A percentile compares a stretch with the other conserved stretches of the same genome.
Conservation (phyloP, 352 stramenopile species). For the Phytopythium helicoides region DNA sequence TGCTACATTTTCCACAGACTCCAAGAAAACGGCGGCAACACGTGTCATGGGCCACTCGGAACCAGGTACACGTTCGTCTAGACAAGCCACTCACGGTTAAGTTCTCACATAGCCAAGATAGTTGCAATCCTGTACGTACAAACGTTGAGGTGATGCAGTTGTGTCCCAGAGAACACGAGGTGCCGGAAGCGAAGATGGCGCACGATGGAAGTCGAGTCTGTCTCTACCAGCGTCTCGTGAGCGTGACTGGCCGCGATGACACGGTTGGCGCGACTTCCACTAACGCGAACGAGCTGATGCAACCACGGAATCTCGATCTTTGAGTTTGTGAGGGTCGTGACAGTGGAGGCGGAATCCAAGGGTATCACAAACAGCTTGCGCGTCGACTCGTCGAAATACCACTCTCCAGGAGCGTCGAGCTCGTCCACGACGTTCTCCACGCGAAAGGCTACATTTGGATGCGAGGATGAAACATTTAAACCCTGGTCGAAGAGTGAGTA, state of each 20-base stretch:
- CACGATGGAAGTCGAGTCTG: conserved; percentile 25
- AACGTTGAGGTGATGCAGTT: conserved; percentile 56
- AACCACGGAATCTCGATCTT: conserved; percentile 56
- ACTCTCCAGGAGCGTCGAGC: conserved; percentile 58
- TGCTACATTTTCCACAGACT: conserved; percentile 43
- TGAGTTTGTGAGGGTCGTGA: conserved; percentile 18
- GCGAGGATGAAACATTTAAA: conserved; percentile 5
- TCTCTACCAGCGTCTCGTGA: conserved; percentile 40
- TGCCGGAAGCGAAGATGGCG: conserved; percentile 55
- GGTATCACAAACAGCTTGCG: conserved; percentile 63
- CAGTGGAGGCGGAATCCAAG: conserved; percentile 20
- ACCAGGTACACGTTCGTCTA: conserved; percentile 39
- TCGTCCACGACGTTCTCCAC: conserved; percentile 68
- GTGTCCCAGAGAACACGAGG: conserved; percentile 59
- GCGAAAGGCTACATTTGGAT: conserved; percentile 28
- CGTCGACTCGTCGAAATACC: conserved; percentile 58
- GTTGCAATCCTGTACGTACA: conserved; percentile 33
- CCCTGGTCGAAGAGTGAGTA: conserved; percentile 38
- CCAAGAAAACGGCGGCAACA: conserved; percentile 59
- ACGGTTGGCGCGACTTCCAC: conserved; percentile 54
- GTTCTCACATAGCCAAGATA: background rate
- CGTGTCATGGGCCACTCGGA: conserved; percentile 56
- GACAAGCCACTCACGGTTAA: background rate
- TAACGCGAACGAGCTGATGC: conserved; percentile 61
- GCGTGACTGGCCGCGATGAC: conserved; percentile 34